A percentile compares a stretch with the other conserved stretches of the same genome.
Conservation (phyloP, 371 early-diverging fungal genomes). For the Rhizopus delemar region DNA sequence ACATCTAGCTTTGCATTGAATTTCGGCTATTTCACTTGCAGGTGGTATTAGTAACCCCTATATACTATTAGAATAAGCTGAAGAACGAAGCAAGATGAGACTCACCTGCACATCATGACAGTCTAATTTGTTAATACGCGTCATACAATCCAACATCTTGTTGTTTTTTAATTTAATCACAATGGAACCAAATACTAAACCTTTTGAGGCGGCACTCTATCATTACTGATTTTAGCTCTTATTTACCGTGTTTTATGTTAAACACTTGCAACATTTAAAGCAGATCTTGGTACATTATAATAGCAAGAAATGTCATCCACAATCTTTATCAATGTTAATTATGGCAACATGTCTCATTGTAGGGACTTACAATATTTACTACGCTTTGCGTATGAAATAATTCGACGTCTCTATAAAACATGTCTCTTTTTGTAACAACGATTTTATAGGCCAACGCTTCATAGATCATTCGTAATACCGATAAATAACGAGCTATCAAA, state of each 20-base stretch:
- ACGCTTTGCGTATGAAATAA: conserved; percentile 38
- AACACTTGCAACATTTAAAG: conserved; percentile 41
- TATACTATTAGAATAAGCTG: not conserved
- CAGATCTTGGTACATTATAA: conserved; percentile 43
- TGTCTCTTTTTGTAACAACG: conserved; percentile 45
- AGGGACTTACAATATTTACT: conserved; percentile 33
- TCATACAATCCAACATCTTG: conserved; percentile 35
- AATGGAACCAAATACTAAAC: conserved; percentile 43
- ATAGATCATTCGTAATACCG: conserved; percentile 46
- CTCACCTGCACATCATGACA: conserved; percentile 35
- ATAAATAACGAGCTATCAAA: conserved; percentile 37
- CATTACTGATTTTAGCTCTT: not conserved
- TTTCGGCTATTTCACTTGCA: conserved; percentile 28
- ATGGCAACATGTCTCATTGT: not conserved
- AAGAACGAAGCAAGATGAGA: not conserved
- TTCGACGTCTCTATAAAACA: conserved; percentile 45
- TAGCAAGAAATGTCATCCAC: conserved; percentile 38
- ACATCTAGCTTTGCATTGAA: conserved; percentile 37
- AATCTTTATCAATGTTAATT: conserved; percentile 25
- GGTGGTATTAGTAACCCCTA: conserved; percentile 46
- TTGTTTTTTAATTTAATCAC: conserved; percentile 35
- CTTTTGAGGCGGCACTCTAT: conserved; percentile 49
- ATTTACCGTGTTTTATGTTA: not conserved
- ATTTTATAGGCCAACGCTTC: conserved; percentile 38
- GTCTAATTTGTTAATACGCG: conserved; percentile 2